phyloP scores from a whole-genome alignment of 805 yeast species.

The Wickerhamomyces alni region DNA sequence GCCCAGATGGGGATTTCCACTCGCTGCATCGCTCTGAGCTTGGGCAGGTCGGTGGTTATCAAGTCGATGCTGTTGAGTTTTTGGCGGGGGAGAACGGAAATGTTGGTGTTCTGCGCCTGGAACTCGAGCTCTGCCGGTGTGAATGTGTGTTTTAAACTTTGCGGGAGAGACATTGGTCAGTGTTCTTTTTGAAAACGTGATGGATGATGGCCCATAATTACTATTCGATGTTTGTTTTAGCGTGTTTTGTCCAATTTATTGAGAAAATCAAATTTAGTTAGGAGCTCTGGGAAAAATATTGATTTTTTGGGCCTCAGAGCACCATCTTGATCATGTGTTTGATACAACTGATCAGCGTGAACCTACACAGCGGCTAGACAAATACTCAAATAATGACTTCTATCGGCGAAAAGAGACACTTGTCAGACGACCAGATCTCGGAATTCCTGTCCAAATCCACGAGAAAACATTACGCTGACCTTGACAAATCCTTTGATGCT shows the following conservation, averaged over 20 bases:
- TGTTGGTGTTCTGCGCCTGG: conserved; percentile 72
- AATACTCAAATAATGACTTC: too few species aligned
- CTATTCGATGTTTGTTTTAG: too few species aligned
- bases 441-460: not conserved
- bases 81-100: conserved; percentile 76
- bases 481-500: not conserved
- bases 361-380: too few species aligned
- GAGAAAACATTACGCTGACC: not conserved
- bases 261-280: too few species aligned
- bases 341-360: too few species aligned
- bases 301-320: too few species aligned
- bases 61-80: conserved; percentile 57
- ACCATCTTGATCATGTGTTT: too few species aligned
- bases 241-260: too few species aligned
- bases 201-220: too few species aligned
- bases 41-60: conserved; percentile 56
- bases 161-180: conserved; percentile 72
- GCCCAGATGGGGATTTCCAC: conserved; percentile 79
- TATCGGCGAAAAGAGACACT: not conserved
- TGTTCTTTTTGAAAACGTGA: too few species aligned
- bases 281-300: too few species aligned
- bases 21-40: conserved; percentile 60
- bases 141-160: conserved; percentile 45
- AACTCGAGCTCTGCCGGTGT: conserved; percentile 77
- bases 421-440: not conserved